phyloP scores from a whole-genome alignment of 163 green algal genomes.

The Trebouxia gelatinosa region DNA sequence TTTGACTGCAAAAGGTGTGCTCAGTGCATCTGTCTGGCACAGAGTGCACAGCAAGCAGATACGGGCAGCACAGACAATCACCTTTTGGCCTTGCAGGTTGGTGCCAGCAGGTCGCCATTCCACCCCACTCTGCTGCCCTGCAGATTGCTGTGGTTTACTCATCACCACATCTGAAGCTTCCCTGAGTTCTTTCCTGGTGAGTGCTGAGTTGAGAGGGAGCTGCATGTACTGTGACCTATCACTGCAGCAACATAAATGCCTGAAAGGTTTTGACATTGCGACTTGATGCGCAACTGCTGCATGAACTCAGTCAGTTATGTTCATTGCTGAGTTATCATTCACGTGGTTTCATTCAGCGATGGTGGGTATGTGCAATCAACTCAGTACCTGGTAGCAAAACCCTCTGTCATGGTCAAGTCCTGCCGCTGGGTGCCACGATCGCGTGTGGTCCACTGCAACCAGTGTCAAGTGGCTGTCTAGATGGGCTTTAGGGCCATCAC shows the following conservation, averaged over 20 bases:
- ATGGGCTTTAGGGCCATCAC: background rate
- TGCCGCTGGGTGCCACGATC: background rate
- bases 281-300: too few relatives aligned
- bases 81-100: background rate
- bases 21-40: too few relatives aligned
- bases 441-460: background rate
- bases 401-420: background rate
- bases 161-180: background rate
- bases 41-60: too few relatives aligned
- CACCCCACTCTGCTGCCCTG: background rate
- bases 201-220: background rate
- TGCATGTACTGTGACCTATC: conserved; percentile 6
- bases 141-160: conserved; percentile 7
- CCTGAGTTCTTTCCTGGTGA: conserved; percentile 6
- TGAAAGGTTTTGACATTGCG: background rate
- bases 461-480: conserved; percentile 26
- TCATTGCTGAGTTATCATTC: background rate
- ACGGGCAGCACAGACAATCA: too few relatives aligned
- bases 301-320: too few relatives aligned
- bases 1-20: too few relatives aligned
- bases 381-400: conserved; percentile 8
- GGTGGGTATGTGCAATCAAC: background rate
- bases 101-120: background rate
- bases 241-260: background rate
- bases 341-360: background rate